Conservation (phyloP, 2,329 filamentous ascomycete species). For the Aulographum hederae region DNA sequence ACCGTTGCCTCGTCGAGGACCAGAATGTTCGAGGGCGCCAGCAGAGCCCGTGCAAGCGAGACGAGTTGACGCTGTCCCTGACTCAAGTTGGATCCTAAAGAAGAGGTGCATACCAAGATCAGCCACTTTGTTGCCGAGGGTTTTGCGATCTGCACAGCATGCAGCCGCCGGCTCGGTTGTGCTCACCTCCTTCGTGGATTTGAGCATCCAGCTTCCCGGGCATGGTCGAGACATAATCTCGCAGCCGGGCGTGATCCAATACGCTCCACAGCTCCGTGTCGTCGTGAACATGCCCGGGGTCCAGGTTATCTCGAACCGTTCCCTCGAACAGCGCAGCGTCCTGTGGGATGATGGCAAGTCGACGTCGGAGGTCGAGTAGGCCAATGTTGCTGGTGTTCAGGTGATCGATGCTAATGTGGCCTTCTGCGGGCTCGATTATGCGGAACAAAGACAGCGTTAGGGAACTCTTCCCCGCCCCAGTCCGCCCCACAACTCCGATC, state of each 20-base stretch:
- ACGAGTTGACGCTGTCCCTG: slow-evolving; percentile 90
- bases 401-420: slow-evolving; percentile 74
- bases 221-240: slow-evolving; percentile 77
- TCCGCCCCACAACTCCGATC: slow-evolving; percentile 91
- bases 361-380: slow-evolving; percentile 68
- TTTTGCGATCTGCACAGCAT: background rate
- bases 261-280: slow-evolving; percentile 97
- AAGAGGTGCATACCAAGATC: background rate
- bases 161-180: background rate
- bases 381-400: slow-evolving; percentile 84
- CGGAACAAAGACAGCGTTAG: slow-evolving; percentile 85
- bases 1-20: slow-evolving; percentile 95
- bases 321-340: slow-evolving; percentile 93
- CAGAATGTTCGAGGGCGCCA: slow-evolving; percentile 91
- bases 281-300: slow-evolving; percentile 86
- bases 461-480: slow-evolving; percentile 89
- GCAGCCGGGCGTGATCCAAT: slow-evolving; percentile 80
- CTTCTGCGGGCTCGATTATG: slow-evolving; percentile 74
- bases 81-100: slow-evolving; percentile 78
- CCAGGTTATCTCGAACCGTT: slow-evolving; percentile 82
- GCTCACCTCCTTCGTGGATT: slow-evolving; percentile 84
- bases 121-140: background rate
- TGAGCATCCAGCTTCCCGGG: slow-evolving; percentile 75
- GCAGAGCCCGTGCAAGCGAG: slow-evolving; percentile 78
- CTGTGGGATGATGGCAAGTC: slow-evolving; percentile 92